phyloP scores from a whole-genome alignment of 2,329 filamentous ascomycete species.

The Fusarium anguioides region DNA sequence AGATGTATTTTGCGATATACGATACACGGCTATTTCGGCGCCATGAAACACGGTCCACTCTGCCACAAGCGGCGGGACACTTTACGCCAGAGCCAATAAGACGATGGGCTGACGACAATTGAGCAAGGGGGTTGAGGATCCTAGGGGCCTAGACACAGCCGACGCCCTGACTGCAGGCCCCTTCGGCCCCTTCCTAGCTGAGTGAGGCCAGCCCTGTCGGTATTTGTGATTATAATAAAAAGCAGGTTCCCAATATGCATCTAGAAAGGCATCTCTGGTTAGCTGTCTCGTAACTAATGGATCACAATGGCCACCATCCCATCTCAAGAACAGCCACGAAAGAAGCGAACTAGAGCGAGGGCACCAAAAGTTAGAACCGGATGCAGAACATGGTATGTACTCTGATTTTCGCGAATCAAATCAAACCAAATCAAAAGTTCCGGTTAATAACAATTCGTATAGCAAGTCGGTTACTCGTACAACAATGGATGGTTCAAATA shows the following conservation, averaged over 20 bases:
- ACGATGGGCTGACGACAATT: background rate
- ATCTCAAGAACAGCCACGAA: conserved; percentile 6
- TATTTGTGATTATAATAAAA: background rate
- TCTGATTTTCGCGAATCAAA: too few species aligned
- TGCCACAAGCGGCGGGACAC: background rate
- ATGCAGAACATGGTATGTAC: conserved; percentile 33
- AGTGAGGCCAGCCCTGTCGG: background rate
- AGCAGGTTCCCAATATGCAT: background rate
- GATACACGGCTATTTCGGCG: background rate
- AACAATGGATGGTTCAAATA: background rate
- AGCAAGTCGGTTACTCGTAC: conserved; percentile 13
- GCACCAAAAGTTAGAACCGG: conserved; percentile 25
- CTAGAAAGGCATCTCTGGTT: background rate
- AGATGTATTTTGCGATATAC: background rate
- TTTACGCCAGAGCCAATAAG: conserved; percentile 5
- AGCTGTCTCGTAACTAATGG: conserved; percentile 5
- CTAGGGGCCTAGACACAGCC: too few species aligned
- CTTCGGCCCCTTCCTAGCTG: background rate
- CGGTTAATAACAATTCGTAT: background rate
- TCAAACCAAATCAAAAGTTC: too few species aligned
- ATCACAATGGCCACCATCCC: conserved; percentile 1
- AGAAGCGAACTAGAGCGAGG: conserved; percentile 28
- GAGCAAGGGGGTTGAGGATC: background rate
- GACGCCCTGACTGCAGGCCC: too few species aligned
- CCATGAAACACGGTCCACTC: background rate